phyloP scores from a whole-genome alignment of 2,329 filamentous ascomycete species.

The Alternaria atra region DNA sequence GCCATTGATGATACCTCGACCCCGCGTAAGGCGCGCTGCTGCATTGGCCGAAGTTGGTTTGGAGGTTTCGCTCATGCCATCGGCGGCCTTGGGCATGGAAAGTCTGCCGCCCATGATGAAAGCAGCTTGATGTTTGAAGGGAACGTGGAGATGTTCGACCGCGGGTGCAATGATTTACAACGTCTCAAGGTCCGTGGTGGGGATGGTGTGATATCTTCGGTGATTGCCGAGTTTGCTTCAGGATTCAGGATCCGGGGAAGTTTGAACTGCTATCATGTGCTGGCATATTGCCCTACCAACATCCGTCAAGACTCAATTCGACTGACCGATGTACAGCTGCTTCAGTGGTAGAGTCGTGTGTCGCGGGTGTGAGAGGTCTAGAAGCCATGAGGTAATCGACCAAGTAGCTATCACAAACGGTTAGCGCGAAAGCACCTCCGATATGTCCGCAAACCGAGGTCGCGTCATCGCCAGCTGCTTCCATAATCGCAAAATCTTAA shows the following conservation, averaged over 20 bases:
- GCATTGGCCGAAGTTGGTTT: slow-evolving; percentile 46
- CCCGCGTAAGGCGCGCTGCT: slow-evolving; percentile 40
- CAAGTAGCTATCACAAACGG: slow-evolving; percentile 22
- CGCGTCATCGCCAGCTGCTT: slow-evolving; percentile 21
- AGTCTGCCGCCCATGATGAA: slow-evolving; percentile 57
- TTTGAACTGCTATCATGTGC: slow-evolving; percentile 12
- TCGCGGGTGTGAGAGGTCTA: slow-evolving; percentile 17
- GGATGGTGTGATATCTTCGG: slow-evolving; percentile 15
- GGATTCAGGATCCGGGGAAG: slow-evolving; percentile 6
- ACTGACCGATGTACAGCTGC: slow-evolving; percentile 18
- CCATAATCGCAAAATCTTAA: slow-evolving; percentile 32
- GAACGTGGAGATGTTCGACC: background rate
- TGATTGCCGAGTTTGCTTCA: slow-evolving; percentile 2
- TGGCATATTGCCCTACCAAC: slow-evolving; percentile 23
- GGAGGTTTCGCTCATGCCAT: slow-evolving; percentile 54
- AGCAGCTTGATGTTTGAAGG: background rate
- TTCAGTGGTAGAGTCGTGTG: slow-evolving; percentile 2
- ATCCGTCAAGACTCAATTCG: background rate
- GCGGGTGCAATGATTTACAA: background rate
- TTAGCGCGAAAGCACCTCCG: slow-evolving; percentile 24
- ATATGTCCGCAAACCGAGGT: slow-evolving; percentile 18
- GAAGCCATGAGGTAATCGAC: slow-evolving; percentile 37
- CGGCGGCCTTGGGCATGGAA: slow-evolving; percentile 55
- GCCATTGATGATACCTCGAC: slow-evolving; percentile 48
- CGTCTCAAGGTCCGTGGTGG: slow-evolving; percentile 2